Evolutionary conservation across 257 asterid genomes (phyloP).

Genomic region (Primulina eburnea): DNA sequence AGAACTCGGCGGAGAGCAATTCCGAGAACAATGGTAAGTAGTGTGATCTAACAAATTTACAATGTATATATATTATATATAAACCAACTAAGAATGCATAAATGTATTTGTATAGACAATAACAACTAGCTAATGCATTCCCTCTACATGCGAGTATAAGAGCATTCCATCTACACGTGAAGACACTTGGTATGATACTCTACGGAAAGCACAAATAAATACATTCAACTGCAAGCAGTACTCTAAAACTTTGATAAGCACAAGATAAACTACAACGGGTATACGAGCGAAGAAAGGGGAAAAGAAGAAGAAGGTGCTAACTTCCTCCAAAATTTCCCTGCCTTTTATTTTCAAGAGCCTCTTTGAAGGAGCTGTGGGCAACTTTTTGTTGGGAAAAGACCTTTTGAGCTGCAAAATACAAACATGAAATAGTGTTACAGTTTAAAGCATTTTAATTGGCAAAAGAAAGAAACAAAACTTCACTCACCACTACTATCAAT

Average conservation of each 20-base stretch:
- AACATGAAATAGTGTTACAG: constrained; percentile 14
- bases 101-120: neutral
- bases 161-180: constrained; percentile 6
- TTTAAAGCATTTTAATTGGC: constrained; percentile 21
- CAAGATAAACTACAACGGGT: constrained; percentile 8
- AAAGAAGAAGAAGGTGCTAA: constrained; percentile 34
- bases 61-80: no score
- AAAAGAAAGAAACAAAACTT: constrained; percentile 9
- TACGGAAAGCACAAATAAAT: neutral
- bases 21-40: neutral
- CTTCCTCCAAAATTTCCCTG: constrained; percentile 54
- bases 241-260: neutral
- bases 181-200: constrained; percentile 1
- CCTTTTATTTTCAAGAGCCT: constrained; percentile 47
- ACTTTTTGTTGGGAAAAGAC: constrained; percentile 49
- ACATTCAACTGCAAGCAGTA: neutral
- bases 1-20: neutral
- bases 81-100: neutral
- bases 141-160: neutral
- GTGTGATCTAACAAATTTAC: no score
- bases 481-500: constrained; percentile 8
- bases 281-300: constrained; percentile 16
- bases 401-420: constrained; percentile 52
- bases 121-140: neutral
- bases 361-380: constrained; percentile 61